Conservation (phyloP, 495 filamentous ascomycete species). For the Daldinia bambusicola region DNA sequence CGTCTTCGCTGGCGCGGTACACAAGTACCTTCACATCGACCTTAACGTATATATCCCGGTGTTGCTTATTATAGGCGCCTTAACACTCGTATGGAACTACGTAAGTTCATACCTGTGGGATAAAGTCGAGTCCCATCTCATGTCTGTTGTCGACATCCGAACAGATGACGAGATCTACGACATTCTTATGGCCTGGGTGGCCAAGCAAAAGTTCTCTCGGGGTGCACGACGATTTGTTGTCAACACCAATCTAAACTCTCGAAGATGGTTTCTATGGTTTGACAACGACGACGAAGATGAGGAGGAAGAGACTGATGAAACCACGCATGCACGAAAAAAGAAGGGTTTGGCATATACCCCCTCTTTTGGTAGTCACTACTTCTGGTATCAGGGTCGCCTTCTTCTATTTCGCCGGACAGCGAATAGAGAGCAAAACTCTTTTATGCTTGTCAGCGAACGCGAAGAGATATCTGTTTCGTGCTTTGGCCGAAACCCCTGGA, state of each 20-base stretch:
- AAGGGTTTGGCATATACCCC: conserved; percentile 73
- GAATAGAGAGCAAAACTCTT: conserved; percentile 46
- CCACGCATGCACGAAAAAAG: conserved; percentile 57
- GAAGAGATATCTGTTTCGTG: conserved; percentile 73
- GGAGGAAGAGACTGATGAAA: conserved; percentile 58
- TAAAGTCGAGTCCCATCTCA: conserved; percentile 57
- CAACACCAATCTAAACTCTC: conserved; percentile 65
- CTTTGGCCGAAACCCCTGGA: conserved; percentile 71
- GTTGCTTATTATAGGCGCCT: conserved; percentile 60
- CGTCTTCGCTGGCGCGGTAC: conserved; percentile 67
- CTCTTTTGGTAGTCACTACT: conserved; percentile 70
- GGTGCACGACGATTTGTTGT: conserved; percentile 69
- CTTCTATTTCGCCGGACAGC: conserved; percentile 65
- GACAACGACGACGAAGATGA: conserved; percentile 54
- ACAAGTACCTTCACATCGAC: conserved; percentile 73
- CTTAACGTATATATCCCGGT: conserved; percentile 75
- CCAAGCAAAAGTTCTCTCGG: conserved; percentile 67
- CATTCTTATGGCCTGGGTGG: conserved; percentile 76
- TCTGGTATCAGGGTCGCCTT: conserved; percentile 68
- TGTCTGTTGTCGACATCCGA: conserved; percentile 71
- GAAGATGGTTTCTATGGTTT: conserved; percentile 59
- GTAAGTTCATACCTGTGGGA: conserved; percentile 56
- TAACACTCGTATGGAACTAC: conserved; percentile 64
- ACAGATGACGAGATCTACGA: conserved; percentile 75
- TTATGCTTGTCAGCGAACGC: conserved; percentile 51